Percentiles rank a stretch among this genome's conserved stretches.
Conservation (phyloP, 2,329 filamentous ascomycete species). For the Diaporthe velutina region DNA sequence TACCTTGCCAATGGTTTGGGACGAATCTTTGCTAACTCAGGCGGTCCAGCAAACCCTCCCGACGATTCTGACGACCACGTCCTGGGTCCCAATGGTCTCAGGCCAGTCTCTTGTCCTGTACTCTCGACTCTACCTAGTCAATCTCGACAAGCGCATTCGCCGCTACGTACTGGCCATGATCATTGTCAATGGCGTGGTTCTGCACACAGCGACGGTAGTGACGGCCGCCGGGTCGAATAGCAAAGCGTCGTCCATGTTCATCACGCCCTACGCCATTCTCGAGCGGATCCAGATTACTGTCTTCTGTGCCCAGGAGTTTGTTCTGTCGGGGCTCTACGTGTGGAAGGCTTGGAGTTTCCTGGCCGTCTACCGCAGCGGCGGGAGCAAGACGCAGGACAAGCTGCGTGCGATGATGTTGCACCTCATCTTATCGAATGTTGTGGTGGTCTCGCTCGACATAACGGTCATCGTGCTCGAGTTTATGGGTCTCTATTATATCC, state of each 20-base stretch:
- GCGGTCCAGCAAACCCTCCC: conserved; percentile 44
- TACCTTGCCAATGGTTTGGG: not conserved
- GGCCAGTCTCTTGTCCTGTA: conserved; percentile 73
- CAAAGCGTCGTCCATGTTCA: conserved; percentile 48
- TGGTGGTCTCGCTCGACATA: conserved; percentile 54
- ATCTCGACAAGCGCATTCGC: conserved; percentile 62
- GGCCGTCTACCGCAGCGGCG: conserved; percentile 54
- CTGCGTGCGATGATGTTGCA: conserved; percentile 60
- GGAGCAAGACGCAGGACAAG: conserved; percentile 44
- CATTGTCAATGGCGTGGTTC: conserved; percentile 63
- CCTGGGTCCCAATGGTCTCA: conserved; percentile 71
- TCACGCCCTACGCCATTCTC: conserved; percentile 58
- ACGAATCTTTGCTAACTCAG: conserved; percentile 1
- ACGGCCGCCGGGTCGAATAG: conserved; percentile 67
- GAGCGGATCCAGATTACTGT: conserved; percentile 69
- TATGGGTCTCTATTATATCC: conserved; percentile 49
- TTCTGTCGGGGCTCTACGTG: conserved; percentile 67
- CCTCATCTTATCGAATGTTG: conserved; percentile 59
- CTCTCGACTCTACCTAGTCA: conserved; percentile 71
- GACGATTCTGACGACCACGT: conserved; percentile 58
- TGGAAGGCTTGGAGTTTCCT: conserved; percentile 64
- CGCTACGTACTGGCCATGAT: conserved; percentile 69
- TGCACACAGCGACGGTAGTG: conserved; percentile 67
- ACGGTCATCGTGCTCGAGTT: conserved; percentile 50
- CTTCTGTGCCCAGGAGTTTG: conserved; percentile 68